Conservation (phyloP, 1,284 basidiomycete genomes). For the Phylloboletellus chloephorus region DNA sequence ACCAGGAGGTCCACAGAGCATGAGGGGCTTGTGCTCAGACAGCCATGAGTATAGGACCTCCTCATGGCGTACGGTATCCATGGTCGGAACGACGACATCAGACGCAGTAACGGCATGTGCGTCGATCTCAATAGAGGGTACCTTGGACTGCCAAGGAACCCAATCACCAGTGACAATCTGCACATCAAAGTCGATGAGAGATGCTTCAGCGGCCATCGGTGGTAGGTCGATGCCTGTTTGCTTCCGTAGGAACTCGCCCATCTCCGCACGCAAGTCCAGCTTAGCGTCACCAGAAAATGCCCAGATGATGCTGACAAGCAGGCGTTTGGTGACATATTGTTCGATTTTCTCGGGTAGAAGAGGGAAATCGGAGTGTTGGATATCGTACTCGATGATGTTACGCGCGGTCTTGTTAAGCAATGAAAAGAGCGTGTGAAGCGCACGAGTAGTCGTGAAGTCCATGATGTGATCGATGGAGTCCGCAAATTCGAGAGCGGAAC, state of each 20-base stretch:
- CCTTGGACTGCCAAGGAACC: conserved; percentile 87
- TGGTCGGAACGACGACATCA: conserved; percentile 96
- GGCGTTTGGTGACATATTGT: conserved; percentile 86
- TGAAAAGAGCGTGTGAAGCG: conserved; percentile 94
- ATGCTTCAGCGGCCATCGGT: conserved; percentile 64
- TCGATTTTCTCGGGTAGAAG: conserved; percentile 80
- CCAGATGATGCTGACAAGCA: conserved; percentile 94
- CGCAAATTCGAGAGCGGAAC: conserved; percentile 74
- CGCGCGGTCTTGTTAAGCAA: conserved; percentile 94
- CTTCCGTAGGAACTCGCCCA: conserved; percentile 84
- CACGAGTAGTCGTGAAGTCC: conserved; percentile 93
- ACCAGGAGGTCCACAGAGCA: conserved; percentile 98
- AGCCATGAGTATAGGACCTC: conserved; percentile 98
- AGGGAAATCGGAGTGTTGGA: conserved; percentile 93
- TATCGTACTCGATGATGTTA: conserved; percentile 93
- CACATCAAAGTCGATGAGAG: conserved; percentile 95
- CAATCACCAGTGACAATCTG: conserved; percentile 84
- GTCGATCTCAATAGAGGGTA: conserved; percentile 95
- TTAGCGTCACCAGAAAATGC: conserved; percentile 96
- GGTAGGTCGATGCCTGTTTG: conserved; percentile 92
- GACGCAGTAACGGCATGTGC: conserved; percentile 93
- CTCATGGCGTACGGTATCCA: conserved; percentile 98
- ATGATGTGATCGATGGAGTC: conserved; percentile 92
- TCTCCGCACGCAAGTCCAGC: conserved; percentile 81
- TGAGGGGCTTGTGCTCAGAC: conserved; percentile 96